These are phyloP conservation scores for Jasminum sambac DNA, from an alignment of 257 asterid species.

Conservation along the genomic window DNA sequence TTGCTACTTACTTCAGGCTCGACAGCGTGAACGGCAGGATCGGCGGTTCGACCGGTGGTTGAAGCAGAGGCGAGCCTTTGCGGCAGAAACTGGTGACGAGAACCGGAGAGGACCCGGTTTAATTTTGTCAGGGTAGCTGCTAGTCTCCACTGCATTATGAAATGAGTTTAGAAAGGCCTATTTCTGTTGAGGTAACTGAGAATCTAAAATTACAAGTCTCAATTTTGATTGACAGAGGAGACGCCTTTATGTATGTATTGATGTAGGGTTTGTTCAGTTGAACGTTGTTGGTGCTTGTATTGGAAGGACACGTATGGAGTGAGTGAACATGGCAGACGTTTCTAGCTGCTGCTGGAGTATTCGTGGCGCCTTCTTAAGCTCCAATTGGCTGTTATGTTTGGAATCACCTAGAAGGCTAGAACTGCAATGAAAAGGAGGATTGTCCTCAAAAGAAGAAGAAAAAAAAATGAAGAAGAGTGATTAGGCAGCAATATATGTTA, in stretches of 20 bases:
- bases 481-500: no score
- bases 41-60: conserved; percentile 57
- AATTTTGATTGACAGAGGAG: not conserved
- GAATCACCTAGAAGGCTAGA: conserved; percentile 33
- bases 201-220: not conserved
- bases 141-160: conserved; percentile 57
- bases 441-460: no score
- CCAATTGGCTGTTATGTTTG: not conserved
- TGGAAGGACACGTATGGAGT: conserved; percentile 32
- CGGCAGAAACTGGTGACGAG: conserved; percentile 11
- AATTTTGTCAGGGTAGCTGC: conserved; percentile 34
- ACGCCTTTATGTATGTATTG: not conserved
- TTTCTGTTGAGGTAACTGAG: no score
- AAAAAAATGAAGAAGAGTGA: no score
- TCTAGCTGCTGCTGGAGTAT: conserved; percentile 33
- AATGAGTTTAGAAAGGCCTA: not conserved
- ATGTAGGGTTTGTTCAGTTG: not conserved
- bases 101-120: conserved; percentile 23
- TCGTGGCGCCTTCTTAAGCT: conserved; percentile 34
- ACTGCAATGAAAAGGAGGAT: no score
- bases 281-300: not conserved
- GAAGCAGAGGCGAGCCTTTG: conserved; percentile 28
- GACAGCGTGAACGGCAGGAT: conserved; percentile 60
- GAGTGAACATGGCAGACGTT: conserved; percentile 31
- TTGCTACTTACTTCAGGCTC: conserved; percentile 42